Conservation (phyloP, 2,329 filamentous ascomycete species). For the Diplodia corticola region DNA sequence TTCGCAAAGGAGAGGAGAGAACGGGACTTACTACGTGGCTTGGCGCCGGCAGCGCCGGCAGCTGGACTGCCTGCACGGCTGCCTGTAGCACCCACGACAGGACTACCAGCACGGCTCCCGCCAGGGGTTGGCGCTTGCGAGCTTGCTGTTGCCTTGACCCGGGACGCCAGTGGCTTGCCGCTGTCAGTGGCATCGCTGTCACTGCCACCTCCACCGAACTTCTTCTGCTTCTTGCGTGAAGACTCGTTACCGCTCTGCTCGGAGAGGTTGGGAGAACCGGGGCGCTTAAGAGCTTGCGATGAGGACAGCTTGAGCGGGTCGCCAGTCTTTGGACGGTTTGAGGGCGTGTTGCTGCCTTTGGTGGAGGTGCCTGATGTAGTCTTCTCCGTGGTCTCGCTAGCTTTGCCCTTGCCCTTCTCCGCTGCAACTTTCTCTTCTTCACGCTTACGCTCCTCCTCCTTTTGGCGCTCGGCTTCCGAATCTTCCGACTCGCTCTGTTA, state of each 20-base stretch:
- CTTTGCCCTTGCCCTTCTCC: constrained; percentile 48
- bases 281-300: constrained; percentile 66
- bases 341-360: constrained; percentile 71
- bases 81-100: constrained; percentile 34
- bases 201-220: constrained; percentile 32
- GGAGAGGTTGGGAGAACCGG: constrained; percentile 82
- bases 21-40: constrained; percentile 21
- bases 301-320: constrained; percentile 48
- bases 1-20: background rate
- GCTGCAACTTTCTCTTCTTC: constrained; percentile 52
- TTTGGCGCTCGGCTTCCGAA: constrained; percentile 64
- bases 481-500: constrained; percentile 59
- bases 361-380: constrained; percentile 57
- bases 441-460: constrained; percentile 58
- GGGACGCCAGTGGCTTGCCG: constrained; percentile 50
- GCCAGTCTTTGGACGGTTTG: constrained; percentile 53
- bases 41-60: constrained; percentile 17
- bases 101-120: constrained; percentile 56
- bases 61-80: constrained; percentile 35
- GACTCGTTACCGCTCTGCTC: constrained; percentile 93
- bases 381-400: constrained; percentile 41
- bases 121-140: constrained; percentile 51
- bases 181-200: constrained; percentile 24
- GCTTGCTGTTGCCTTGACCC: constrained; percentile 54
- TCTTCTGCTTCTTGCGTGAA: constrained; percentile 68